Percentiles rank a stretch among this genome's conserved stretches.
Conservation (phyloP, 768 basidiomycete genomes). For the Phanerochaete carnosa region DNA sequence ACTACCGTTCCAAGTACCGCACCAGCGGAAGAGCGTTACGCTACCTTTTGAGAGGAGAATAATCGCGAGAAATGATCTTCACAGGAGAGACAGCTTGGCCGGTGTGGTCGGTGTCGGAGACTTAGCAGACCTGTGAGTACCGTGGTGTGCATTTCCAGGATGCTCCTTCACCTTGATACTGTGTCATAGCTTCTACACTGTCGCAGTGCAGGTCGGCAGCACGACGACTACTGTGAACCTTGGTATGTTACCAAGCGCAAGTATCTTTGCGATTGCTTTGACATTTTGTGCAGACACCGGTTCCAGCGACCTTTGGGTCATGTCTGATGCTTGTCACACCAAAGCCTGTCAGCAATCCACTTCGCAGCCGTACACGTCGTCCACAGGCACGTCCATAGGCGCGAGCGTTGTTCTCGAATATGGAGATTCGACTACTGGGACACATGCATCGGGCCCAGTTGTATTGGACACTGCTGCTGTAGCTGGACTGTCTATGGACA, state of each 20-base stretch:
- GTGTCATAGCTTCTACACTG: conserved; percentile 56
- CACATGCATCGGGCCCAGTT: conserved; percentile 63
- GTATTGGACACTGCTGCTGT: conserved; percentile 57
- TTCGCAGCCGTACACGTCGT: conserved; percentile 46
- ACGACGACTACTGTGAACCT: conserved; percentile 54
- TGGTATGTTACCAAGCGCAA: conserved; percentile 38
- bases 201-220: conserved; percentile 55
- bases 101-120: conserved; percentile 55
- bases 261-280: background rate
- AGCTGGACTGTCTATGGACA: conserved; percentile 46
- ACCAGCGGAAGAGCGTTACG: background rate
- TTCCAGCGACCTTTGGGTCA: conserved; percentile 76
- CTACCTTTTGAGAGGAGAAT: conserved; percentile 8
- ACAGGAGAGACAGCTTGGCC: conserved; percentile 11
- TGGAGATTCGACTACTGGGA: conserved; percentile 70
- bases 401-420: conserved; percentile 51
- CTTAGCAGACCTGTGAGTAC: conserved; percentile 56
- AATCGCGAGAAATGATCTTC: background rate
- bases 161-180: background rate
- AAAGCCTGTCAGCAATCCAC: conserved; percentile 32
- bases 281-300: conserved; percentile 54
- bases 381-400: conserved; percentile 43
- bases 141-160: background rate
- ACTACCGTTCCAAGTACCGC: conserved; percentile 1
- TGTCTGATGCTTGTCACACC: conserved; percentile 53